phyloP scores from a whole-genome alignment of 768 basidiomycete species.

The Paxillus involutus region DNA sequence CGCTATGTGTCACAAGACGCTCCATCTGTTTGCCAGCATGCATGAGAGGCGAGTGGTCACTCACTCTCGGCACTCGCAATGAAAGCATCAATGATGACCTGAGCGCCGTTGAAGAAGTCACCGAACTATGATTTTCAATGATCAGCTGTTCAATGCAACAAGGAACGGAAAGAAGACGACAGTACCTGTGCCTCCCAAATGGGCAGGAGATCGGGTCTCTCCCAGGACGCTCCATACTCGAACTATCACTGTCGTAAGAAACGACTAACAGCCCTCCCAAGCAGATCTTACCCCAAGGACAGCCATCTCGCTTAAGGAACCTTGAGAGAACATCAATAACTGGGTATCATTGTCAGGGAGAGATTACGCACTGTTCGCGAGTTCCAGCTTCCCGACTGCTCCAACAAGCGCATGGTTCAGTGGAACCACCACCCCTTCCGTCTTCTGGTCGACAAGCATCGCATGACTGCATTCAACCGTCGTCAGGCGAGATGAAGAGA shows the following conservation, averaged over 20 bases:
- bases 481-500: background rate
- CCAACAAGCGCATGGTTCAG: conserved; percentile 64
- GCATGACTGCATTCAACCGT: conserved; percentile 55
- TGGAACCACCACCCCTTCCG: conserved; percentile 77
- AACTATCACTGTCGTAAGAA: conserved; percentile 50
- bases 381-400: conserved; percentile 68
- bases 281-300: conserved; percentile 70
- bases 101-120: conserved; percentile 90
- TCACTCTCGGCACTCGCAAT: conserved; percentile 81
- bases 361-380: conserved; percentile 76
- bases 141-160: background rate
- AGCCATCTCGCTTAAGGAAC: conserved; percentile 86
- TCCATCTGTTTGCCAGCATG: background rate
- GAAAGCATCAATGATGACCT: conserved; percentile 89
- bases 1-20: conserved; percentile 41
- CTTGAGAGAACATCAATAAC: conserved; percentile 33
- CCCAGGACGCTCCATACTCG: conserved; percentile 91
- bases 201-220: conserved; percentile 73
- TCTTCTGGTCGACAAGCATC: conserved; percentile 88
- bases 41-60: conserved; percentile 19
- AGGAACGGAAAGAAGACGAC: background rate
- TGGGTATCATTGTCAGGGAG: background rate
- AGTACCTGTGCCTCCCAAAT: conserved; percentile 91
- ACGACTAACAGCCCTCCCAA: background rate
- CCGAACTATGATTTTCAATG: conserved; percentile 59